Percentiles rank a stretch among this genome's conserved stretches.
Evolutionary conservation across 768 basidiomycete genomes (phyloP).

Genomic region (Hysterangium stoloniferum): DNA sequence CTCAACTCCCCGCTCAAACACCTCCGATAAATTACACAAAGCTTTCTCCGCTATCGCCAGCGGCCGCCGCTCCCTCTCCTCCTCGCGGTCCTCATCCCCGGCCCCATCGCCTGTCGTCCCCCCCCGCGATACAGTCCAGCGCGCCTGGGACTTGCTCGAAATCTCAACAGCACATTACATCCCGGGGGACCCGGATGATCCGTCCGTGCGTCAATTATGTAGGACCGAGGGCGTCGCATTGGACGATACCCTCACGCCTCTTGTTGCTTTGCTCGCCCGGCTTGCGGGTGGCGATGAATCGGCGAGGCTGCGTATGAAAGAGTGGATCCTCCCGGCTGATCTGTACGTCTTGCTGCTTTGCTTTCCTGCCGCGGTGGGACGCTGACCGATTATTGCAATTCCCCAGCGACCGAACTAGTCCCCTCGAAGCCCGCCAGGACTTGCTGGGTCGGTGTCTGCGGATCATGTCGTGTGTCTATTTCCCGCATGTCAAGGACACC

Average conservation of each 20-base stretch:
- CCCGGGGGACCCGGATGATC: slow-evolving; percentile 65
- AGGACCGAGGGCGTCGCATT: slow-evolving; percentile 49
- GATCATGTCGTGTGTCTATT: slow-evolving; percentile 66
- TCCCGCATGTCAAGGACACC: slow-evolving; percentile 62
- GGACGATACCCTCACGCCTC: slow-evolving; percentile 73
- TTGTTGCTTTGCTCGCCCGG: slow-evolving; percentile 67
- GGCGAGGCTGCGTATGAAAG: slow-evolving; percentile 47
- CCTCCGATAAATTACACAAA: slow-evolving; percentile 21
- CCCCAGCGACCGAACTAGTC: slow-evolving; percentile 57
- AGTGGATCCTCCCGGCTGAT: slow-evolving; percentile 66
- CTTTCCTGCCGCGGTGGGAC: neutral
- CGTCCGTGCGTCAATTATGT: slow-evolving; percentile 44
- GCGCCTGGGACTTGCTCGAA: slow-evolving; percentile 63
- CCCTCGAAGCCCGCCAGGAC: slow-evolving; percentile 68
- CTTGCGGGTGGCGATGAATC: slow-evolving; percentile 58
- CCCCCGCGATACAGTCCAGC: slow-evolving; percentile 33
- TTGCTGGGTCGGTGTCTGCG: slow-evolving; percentile 75
- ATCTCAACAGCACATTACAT: slow-evolving; percentile 52
- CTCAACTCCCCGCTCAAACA: slow-evolving; percentile 27
- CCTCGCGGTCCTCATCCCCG: slow-evolving; percentile 39
- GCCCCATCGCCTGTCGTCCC: slow-evolving; percentile 38
- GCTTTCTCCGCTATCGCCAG: slow-evolving; percentile 27
- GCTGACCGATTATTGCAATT: neutral
- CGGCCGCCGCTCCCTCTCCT: slow-evolving; percentile 35
- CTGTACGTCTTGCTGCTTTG: slow-evolving; percentile 31